phyloP scores from a whole-genome alignment of 2,329 filamentous ascomycete genomes.

The Lachnellula cervina region DNA sequence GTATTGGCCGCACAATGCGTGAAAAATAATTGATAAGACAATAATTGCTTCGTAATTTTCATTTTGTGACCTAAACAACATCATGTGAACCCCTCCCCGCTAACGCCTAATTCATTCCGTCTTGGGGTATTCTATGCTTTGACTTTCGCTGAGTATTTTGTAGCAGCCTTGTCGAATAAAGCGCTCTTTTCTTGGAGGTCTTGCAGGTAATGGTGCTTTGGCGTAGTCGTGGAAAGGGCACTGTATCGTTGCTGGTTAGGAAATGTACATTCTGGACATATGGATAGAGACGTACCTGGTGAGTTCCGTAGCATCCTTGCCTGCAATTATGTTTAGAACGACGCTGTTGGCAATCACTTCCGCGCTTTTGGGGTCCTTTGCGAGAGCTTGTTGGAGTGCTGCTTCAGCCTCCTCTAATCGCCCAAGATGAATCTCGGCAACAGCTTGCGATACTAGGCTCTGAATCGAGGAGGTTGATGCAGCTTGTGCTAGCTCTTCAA shows the following conservation, averaged over 20 bases:
- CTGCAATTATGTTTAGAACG: constrained; percentile 72
- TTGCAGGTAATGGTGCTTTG: constrained; percentile 64
- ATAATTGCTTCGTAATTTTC: constrained; percentile 11
- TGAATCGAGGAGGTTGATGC: constrained; percentile 72
- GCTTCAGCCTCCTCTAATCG: constrained; percentile 84
- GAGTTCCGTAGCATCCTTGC: constrained; percentile 63
- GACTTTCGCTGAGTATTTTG: constrained; percentile 84
- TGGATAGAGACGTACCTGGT: constrained; percentile 48
- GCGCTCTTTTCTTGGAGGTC: constrained; percentile 81
- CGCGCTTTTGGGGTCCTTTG: constrained; percentile 65
- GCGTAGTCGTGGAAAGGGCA: constrained; percentile 52
- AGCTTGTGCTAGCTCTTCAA: constrained; percentile 88
- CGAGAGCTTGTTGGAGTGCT: constrained; percentile 74
- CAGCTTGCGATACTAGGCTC: constrained; percentile 79
- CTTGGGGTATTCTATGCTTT: constrained; percentile 21
- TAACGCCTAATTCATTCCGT: constrained; percentile 21
- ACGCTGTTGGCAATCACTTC: constrained; percentile 79
- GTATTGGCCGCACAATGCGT: neutral
- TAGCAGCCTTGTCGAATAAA: constrained; percentile 80
- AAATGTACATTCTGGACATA: neutral
- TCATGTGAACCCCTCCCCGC: constrained; percentile 12
- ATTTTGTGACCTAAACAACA: constrained; percentile 17
- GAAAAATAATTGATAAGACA: neutral
- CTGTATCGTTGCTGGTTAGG: constrained; percentile 33
- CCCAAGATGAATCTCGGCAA: constrained; percentile 87